Conservation (phyloP, 768 basidiomycete genomes). For the Rhizopogon rudus region DNA sequence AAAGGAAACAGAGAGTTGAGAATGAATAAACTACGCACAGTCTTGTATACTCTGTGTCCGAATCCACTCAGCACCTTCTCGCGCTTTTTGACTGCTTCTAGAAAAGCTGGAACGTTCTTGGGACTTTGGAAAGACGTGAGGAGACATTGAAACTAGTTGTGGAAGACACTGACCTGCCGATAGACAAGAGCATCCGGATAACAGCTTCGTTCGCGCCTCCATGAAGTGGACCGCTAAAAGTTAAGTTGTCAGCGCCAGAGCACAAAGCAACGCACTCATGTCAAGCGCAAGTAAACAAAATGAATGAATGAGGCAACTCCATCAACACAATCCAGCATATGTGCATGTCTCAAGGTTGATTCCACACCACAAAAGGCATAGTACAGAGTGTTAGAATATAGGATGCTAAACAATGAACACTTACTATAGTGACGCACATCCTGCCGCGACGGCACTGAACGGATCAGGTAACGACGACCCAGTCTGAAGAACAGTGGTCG, state of each 20-base stretch:
- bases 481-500: slow-evolving; percentile 84
- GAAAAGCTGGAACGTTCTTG: slow-evolving; percentile 78
- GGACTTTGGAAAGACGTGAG: slow-evolving; percentile 40
- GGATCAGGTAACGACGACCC: slow-evolving; percentile 89
- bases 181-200: slow-evolving; percentile 88
- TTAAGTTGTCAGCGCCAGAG: background rate
- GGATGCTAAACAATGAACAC: slow-evolving; percentile 20
- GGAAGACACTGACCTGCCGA: slow-evolving; percentile 59
- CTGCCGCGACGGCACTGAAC: slow-evolving; percentile 84
- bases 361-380: background rate
- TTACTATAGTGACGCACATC: slow-evolving; percentile 85
- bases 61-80: slow-evolving; percentile 90
- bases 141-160: background rate
- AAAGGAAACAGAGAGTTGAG: background rate
- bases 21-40: slow-evolving; percentile 33
- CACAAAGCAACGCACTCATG: background rate
- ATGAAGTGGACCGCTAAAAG: slow-evolving; percentile 24
- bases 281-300: background rate
- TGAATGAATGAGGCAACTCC: background rate
- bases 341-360: background rate
- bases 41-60: slow-evolving; percentile 83
- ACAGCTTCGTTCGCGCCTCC: slow-evolving; percentile 93
- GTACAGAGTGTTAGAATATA: too few relatives aligned
- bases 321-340: background rate
- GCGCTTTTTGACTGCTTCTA: slow-evolving; percentile 82